Conservation (phyloP, 2,329 filamentous ascomycete species). For the Berkeleyomyces basicola region DNA sequence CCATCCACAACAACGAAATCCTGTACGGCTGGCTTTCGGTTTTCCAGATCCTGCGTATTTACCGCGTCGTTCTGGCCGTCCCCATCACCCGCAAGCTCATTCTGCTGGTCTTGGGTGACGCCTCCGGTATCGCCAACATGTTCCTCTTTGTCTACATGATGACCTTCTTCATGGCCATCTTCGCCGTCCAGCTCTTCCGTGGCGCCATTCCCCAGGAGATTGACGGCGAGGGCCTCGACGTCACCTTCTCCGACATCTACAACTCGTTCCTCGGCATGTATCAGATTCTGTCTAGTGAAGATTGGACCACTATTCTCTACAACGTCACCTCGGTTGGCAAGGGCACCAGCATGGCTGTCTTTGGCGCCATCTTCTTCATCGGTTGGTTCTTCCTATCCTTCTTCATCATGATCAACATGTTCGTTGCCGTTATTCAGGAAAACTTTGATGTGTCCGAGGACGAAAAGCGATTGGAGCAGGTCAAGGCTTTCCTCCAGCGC, state of each 20-base stretch:
- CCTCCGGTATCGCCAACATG: constrained; percentile 78
- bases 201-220: constrained; percentile 60
- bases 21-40: constrained; percentile 76
- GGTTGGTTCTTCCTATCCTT: constrained; percentile 92
- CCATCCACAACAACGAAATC: constrained; percentile 53
- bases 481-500: constrained; percentile 82
- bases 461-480: constrained; percentile 90
- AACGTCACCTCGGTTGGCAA: constrained; percentile 55
- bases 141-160: constrained; percentile 94
- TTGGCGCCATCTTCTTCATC: constrained; percentile 78
- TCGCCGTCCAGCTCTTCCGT: constrained; percentile 83
- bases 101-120: constrained; percentile 74
- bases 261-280: constrained; percentile 98
- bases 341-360: constrained; percentile 62
- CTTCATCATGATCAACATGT: constrained; percentile 97
- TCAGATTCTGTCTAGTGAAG: constrained; percentile 85
- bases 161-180: constrained; percentile 84
- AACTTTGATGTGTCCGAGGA: constrained; percentile 98
- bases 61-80: constrained; percentile 79
- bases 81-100: constrained; percentile 79
- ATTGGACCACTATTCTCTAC: constrained; percentile 85
- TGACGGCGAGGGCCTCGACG: constrained; percentile 43
- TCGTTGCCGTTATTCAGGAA: constrained; percentile 99
- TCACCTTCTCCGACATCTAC: constrained; percentile 80
- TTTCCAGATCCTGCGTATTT: constrained; percentile 85